Base-by-base conservation (phyloP, 495 filamentous ascomycete genomes). In the Glonium stellatum region DNA sequence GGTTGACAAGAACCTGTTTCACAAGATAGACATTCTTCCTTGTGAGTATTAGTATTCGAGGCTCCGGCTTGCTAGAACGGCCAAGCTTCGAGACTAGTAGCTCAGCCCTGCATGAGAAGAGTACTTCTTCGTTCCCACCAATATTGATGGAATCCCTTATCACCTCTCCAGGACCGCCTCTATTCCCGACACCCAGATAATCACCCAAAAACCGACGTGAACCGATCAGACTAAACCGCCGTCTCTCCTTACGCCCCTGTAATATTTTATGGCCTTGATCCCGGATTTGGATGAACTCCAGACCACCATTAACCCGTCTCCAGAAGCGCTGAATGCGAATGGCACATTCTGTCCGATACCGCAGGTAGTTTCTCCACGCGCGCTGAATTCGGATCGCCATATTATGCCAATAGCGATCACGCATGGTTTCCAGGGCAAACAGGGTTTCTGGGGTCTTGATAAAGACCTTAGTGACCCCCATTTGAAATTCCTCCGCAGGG, bases 401-500 rank as follows among this genome's bases (percentile, higher is more conserved):
- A 74, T 97, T 99, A 72, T 96, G 90, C 92, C 92, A 97, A 73
- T 97, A 97, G 22, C 88, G 81, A 71, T 97, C 95, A 62, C 95
- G 82, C 93, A 99, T 97, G 42, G 93, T 89, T 72, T 99, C 95
- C 18, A 99, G 78, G 9, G 93, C 95, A 67, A 99, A 99, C 9
- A 99, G 75, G 0, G 95, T 97, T 75, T 99, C 95, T 1, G 95
- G 95, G 0, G 95, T 95, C 72, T 99, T 99, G 77, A 99, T 95
- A 63, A 99, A 99, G 44, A 89, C 92, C 75, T 97, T 99, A 5
- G 87, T 90, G 39, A 95, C 88, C 74, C 95, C 95, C 81, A 99
- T 86, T 72, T 99, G 95, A 76, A 89, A 97, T 71, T 99, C 95
- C 65, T 97, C 93, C 19, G 84, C 77, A 0, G 95, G 92, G 61